Evolutionary conservation across 2,329 filamentous ascomycete species (phyloP), one percentile per base, ranked within the genome.

Genomic region (Cladosporium sp.): DNA sequence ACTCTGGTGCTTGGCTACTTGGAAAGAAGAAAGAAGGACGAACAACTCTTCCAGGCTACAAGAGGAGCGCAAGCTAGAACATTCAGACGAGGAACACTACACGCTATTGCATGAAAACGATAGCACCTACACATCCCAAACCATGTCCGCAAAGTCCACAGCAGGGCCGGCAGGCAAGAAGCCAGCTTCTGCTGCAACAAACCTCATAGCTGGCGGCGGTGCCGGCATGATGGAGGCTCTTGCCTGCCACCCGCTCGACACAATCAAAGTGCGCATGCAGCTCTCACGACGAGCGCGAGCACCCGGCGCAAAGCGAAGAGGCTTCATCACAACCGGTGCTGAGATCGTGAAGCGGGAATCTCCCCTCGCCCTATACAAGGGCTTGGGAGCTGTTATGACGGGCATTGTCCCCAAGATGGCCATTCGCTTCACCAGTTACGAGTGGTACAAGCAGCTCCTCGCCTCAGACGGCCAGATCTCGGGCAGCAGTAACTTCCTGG

Each of bases 151-250:
- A 66, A 88, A 88, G 75, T 83, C 78, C 69, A 82, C 79, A 67
- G 81, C 83, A 73, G 84, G 84, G 62, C 80, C 83, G 68, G 82
- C 83, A 74, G 84, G 86, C 81, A 94, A 91, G 83, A 87, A 90
- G 28, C 90, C 91, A 73, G 87, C 93, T 67, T 93, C 93, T 65
- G 91, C 89, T 69, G 93, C 93, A 53, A 93, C 91, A 57, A 97
- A 97, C 80, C 82, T 98, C 74, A 93, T 97, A 74, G 95, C 95
- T 78, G 95, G 95, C 77, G 95, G 95, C 77, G 92, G 92, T 80
- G 95, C 95, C 73, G 95, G 95, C 76, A 97, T 98, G 94, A 98
- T 98, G 93, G 95, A 99, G 82, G 95, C 95, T 58, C 88, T 99
- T 69, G 93, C 84, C 63, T 99, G 95, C 80, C 95, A 99, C 84